Base-by-base conservation (phyloP, 805 yeast species). In the Saturnispora besseyi region DNA sequence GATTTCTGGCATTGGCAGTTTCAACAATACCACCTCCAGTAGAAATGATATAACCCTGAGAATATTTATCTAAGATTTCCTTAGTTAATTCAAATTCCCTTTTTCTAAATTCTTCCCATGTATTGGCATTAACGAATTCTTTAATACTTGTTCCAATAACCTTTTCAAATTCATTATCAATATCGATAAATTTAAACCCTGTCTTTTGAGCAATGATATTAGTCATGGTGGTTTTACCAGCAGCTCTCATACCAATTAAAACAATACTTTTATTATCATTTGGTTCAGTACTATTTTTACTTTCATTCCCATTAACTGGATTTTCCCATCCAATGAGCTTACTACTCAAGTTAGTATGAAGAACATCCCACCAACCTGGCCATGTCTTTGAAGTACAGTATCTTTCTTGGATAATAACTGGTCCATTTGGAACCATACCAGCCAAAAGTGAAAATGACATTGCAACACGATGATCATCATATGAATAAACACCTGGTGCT, bases 281-380 rank as follows among this genome's bases (percentile, higher is more conserved):
- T 6, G 54, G 52, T 29, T 50, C 51, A 13, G 50, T 45, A n/a
- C 55, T 53, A 12, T 31, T 42, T 12, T 51, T 38, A 12, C 52
- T n/a, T 11, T 53, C 53, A 12, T 55, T 51, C 7, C 40, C 40
- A 18, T 56, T n/a, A 45, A 51, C 53, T 52, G 51, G 55, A 50
- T 51, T 54, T 61, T 86, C 95, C 58, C 73, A 73, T 26, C 99
- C 99, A 59, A 81, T 84, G 34, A 93, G 66, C 10, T 66, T 59
- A 26, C 78, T 84, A 21, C 80, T 76, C 59, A 93, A 78, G 44
- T 75, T 68, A 45, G 84, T 76, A 62, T 82, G 89, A 55, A 93
- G 72, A 33, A 82, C 77, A 68, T 93, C 99, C 99, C 99, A 93
- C 99, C 99, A 93, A 36, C 97, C 98, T 21, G 99, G 99, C 99